phyloP scores from a whole-genome alignment of 108 stramenopile genomes.

The Asterionellopsis glacialis region DNA sequence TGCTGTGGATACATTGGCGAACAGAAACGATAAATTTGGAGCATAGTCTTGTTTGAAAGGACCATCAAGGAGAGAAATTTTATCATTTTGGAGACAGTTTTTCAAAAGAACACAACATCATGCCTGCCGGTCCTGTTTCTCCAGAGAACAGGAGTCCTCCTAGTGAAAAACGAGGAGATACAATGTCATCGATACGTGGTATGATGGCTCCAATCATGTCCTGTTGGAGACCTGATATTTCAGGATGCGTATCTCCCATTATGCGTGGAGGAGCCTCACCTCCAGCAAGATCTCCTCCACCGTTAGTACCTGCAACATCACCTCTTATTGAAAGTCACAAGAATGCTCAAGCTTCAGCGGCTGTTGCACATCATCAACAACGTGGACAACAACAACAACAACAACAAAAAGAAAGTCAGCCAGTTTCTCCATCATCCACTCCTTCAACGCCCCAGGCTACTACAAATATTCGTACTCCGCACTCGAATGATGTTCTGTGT shows the following conservation, averaged over 20 bases:
- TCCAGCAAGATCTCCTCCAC: background rate
- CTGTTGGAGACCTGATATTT: constrained; percentile 28
- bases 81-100: too few relatives aligned
- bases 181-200: background rate
- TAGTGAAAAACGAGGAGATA: too few relatives aligned
- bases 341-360: background rate
- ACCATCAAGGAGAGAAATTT: too few relatives aligned
- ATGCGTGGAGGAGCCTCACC: background rate
- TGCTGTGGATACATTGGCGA: too few relatives aligned
- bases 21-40: too few relatives aligned
- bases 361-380: background rate
- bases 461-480: constrained; percentile 28
- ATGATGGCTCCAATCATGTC: constrained; percentile 29
- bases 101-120: too few relatives aligned
- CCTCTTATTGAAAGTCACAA: background rate
- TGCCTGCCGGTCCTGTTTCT: too few relatives aligned
- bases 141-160: too few relatives aligned
- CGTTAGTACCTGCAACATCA: constrained; percentile 9
- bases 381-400: too few relatives aligned
- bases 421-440: background rate
- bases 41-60: too few relatives aligned
- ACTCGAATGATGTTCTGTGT: constrained; percentile 73
- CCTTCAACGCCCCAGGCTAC: background rate
- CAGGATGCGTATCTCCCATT: constrained; percentile 10
- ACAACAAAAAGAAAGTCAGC: background rate